A percentile compares a stretch with the other conserved stretches of the same genome.
phyloP scores from a whole-genome alignment of 345 rosid genomes.

The Citrus sp. region DNA sequence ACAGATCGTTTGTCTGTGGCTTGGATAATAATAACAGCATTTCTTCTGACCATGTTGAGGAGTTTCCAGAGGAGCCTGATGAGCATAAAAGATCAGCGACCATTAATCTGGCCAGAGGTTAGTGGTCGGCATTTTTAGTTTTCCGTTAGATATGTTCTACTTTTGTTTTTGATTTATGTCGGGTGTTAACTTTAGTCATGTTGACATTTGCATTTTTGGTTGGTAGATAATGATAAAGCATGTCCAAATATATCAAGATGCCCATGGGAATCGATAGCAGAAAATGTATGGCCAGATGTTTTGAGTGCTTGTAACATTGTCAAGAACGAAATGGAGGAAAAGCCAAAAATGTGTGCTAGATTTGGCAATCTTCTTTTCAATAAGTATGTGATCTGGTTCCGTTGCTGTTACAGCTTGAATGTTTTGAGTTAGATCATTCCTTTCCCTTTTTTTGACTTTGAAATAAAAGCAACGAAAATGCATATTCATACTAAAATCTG shows the following conservation, averaged over 20 bases:
- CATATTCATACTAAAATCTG: too few relatives aligned
- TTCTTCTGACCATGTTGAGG: conserved; percentile 16
- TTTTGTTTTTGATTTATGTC: conserved; percentile 8
- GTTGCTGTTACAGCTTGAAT: neutral
- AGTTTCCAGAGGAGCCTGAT: neutral
- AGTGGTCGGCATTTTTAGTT: neutral
- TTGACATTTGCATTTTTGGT: neutral
- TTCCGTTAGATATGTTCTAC: neutral
- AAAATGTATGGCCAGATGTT: conserved; percentile 22
- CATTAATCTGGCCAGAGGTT: conserved; percentile 20
- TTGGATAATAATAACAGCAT: conserved; percentile 10
- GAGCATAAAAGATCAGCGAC: conserved; percentile 10
- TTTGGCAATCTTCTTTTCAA: conserved; percentile 24
- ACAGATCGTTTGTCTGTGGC: conserved; percentile 20
- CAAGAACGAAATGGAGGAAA: conserved; percentile 17
- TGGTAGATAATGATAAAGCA: neutral
- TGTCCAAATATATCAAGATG: neutral
- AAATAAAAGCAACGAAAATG: too few relatives aligned
- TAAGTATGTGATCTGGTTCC: conserved; percentile 3
- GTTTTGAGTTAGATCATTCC: neutral
- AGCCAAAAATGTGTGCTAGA: conserved; percentile 22
- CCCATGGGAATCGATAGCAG: conserved; percentile 23
- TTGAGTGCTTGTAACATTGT: conserved; percentile 12
- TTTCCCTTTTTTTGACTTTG: neutral
- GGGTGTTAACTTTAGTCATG: neutral